Evolutionary conservation across 805 yeast species (phyloP).

Genomic region (Nakazawaea holstii): DNA sequence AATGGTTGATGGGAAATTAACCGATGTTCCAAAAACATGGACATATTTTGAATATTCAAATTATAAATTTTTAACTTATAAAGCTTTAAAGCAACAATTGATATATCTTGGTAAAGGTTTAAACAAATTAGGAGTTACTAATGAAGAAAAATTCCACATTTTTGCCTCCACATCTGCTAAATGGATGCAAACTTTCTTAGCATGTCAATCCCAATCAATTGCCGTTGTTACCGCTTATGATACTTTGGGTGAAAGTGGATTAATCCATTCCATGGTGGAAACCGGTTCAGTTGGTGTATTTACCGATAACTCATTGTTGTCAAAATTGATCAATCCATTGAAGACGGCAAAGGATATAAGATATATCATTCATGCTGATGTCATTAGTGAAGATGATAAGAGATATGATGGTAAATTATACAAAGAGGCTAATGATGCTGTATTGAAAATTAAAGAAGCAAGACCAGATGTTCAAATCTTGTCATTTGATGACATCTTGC

Average conservation of each 20-base stretch:
- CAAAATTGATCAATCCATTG: constrained; percentile 67
- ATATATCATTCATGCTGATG: constrained; percentile 66
- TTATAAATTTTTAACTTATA: constrained; percentile 62
- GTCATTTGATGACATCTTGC: constrained; percentile 59
- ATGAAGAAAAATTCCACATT: constrained; percentile 64
- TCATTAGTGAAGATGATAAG: constrained; percentile 54
- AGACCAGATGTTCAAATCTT: constrained; percentile 73
- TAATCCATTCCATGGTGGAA: constrained; percentile 79
- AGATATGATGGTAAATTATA: constrained; percentile 59
- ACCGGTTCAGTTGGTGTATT: constrained; percentile 76
- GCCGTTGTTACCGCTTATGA: constrained; percentile 96
- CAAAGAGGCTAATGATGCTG: constrained; percentile 49
- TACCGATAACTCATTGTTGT: constrained; percentile 74
- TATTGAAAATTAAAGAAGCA: constrained; percentile 52
- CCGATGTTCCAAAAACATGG: constrained; percentile 82
- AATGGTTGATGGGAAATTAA: constrained; percentile 69
- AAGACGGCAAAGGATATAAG: constrained; percentile 54
- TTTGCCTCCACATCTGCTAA: constrained; percentile 83
- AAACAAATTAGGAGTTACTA: constrained; percentile 59
- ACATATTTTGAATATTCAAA: constrained; percentile 71
- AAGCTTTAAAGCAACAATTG: constrained; percentile 45
- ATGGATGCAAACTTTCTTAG: constrained; percentile 88
- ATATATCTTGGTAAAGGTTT: constrained; percentile 70
- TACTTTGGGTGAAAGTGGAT: constrained; percentile 84
- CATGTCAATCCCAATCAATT: constrained; percentile 70